A percentile compares a stretch with the other conserved stretches of the same genome.
Conservation (phyloP, 1,284 basidiomycete genomes). For the Xerocomus minutiporus region DNA sequence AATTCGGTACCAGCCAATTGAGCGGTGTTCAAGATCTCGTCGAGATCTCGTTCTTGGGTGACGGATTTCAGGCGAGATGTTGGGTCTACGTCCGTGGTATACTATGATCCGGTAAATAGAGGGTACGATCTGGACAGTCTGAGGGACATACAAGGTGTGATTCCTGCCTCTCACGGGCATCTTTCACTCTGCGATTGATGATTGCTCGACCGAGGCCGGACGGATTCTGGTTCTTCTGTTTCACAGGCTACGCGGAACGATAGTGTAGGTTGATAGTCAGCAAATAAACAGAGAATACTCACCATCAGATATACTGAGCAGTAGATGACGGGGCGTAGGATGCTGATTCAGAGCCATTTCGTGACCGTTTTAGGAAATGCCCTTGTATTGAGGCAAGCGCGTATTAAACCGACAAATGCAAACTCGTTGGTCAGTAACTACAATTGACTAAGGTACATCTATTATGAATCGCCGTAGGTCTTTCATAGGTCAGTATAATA, state of each 20-base stretch:
- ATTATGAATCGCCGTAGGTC: slow-evolving; percentile 10
- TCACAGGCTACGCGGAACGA: slow-evolving; percentile 19
- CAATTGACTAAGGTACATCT: slow-evolving; percentile 20
- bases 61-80: slow-evolving; percentile 80
- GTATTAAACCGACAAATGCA: neutral
- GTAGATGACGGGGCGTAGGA: neutral
- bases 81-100: slow-evolving; percentile 71
- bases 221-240: slow-evolving; percentile 47
- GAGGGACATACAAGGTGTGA: slow-evolving; percentile 64
- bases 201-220: slow-evolving; percentile 87
- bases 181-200: slow-evolving; percentile 83
- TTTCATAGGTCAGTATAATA: slow-evolving; percentile 11
- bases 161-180: slow-evolving; percentile 68
- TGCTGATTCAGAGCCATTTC: neutral
- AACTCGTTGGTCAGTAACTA: neutral
- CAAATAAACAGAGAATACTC: neutral
- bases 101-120: slow-evolving; percentile 42
- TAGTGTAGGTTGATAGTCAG: neutral
- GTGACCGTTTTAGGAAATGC: neutral
- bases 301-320: slow-evolving; percentile 14
- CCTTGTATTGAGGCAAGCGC: neutral
- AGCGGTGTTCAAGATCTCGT: slow-evolving; percentile 95
- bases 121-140: neutral
- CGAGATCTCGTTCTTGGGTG: slow-evolving; percentile 94
- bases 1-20: slow-evolving; percentile 94